phyloP scores from a whole-genome alignment of 768 basidiomycete species.

The Kwoniella sp. region DNA sequence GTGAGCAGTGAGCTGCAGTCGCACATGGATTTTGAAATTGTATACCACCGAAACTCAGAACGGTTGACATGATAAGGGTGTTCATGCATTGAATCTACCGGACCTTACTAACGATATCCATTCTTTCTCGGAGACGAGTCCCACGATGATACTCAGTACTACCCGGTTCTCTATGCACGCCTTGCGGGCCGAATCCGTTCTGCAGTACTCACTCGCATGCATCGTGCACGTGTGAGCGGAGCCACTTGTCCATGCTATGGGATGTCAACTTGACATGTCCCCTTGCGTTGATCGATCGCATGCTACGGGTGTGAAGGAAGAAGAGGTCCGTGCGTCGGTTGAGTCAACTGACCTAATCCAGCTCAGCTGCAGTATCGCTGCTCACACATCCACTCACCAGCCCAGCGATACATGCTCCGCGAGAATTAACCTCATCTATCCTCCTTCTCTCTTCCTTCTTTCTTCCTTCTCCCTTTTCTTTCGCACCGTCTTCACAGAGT shows the following conservation, averaged over 20 bases:
- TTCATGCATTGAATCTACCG: too few relatives aligned
- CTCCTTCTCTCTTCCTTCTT: conserved; percentile 6
- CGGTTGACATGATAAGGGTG: neutral
- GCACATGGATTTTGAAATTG: neutral
- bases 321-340: conserved; percentile 1
- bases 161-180: too few relatives aligned
- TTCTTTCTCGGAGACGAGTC: too few relatives aligned
- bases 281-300: too few relatives aligned
- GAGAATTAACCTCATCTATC: neutral
- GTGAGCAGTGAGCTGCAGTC: neutral
- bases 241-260: too few relatives aligned
- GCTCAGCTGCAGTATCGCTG: neutral
- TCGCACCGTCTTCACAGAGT: conserved; percentile 4
- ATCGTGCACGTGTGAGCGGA: too few relatives aligned
- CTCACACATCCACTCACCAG: conserved; percentile 2
- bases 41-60: too few relatives aligned
- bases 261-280: too few relatives aligned
- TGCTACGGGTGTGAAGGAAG: neutral
- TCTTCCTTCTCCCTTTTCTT: conserved; percentile 5
- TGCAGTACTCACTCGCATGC: too few relatives aligned
- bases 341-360: neutral
- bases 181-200: too few relatives aligned
- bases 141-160: too few relatives aligned
- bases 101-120: too few relatives aligned
- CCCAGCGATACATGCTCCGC: neutral